Percentiles rank a stretch among this genome's conserved stretches.
These are phyloP conservation scores for Artomyces pyxidatus DNA, from an alignment of 768 basidiomycete species.

Conservation along the genomic window DNA sequence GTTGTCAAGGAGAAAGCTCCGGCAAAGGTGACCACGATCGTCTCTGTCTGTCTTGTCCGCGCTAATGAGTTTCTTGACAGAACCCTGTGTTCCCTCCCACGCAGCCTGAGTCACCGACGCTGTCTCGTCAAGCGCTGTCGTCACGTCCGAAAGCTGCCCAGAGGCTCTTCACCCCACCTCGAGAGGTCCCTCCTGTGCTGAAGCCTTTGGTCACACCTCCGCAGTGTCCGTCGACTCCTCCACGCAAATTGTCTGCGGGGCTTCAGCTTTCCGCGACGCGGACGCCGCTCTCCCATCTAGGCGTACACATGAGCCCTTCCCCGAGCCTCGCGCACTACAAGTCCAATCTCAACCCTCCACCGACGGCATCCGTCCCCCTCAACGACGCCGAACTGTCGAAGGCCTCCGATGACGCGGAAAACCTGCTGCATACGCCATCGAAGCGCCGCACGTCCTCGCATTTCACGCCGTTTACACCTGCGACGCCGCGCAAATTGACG, in stretches of 20 bases:
- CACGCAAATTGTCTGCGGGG: constrained; percentile 18
- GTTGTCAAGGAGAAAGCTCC: not conserved
- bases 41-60: not conserved
- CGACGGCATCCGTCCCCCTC: constrained; percentile 24
- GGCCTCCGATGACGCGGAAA: constrained; percentile 15
- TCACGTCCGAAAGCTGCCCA: not conserved
- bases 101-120: constrained; percentile 15
- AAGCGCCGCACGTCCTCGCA: constrained; percentile 29
- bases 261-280: constrained; percentile 47
- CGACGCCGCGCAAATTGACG: constrained; percentile 37
- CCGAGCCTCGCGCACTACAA: constrained; percentile 63
- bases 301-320: constrained; percentile 62
- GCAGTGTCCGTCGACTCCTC: constrained; percentile 31
- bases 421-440: constrained; percentile 36
- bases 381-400: constrained; percentile 30
- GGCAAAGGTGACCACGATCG: constrained; percentile 3
- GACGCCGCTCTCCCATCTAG: constrained; percentile 64
- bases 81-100: constrained; percentile 9
- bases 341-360: constrained; percentile 57
- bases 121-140: constrained; percentile 10
- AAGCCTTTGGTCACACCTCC: constrained; percentile 27
- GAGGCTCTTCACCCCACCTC: constrained; percentile 7
- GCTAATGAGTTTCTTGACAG: not conserved
- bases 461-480: constrained; percentile 23
- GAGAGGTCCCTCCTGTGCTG: not conserved